Conservation (phyloP, 257 asterid species). For the Solanum paucissectum region DNA sequence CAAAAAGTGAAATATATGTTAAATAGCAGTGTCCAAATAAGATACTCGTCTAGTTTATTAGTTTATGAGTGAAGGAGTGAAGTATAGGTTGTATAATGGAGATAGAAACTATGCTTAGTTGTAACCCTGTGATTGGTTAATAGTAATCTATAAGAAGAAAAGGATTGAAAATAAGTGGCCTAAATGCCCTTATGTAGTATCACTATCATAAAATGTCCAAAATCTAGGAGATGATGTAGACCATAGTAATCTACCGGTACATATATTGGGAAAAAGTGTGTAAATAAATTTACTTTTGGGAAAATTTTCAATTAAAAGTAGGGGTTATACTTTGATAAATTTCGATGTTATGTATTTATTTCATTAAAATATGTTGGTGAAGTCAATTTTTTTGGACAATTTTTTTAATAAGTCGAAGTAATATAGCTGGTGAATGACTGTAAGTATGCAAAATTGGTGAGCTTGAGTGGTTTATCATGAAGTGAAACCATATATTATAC, state of each 20-base stretch:
- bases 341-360: background rate
- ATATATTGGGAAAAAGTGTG: background rate
- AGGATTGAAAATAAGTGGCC: conserved; percentile 18
- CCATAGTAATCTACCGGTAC: background rate
- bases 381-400: no score
- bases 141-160: background rate
- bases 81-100: background rate
- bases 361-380: background rate
- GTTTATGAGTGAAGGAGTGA: background rate
- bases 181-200: background rate
- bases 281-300: background rate
- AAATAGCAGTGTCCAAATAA: background rate
- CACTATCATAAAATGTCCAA: background rate
- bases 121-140: conserved; percentile 11
- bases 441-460: background rate
- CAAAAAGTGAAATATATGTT: background rate
- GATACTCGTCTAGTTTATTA: background rate
- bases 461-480: background rate
- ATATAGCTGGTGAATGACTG: background rate
- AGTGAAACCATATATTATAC: background rate
- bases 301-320: background rate
- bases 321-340: background rate
- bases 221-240: background rate
- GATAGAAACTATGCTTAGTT: background rate
- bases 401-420: background rate